A percentile compares a stretch with the other conserved stretches of the same genome.
Conservation (phyloP, 2,329 filamentous ascomycete genomes). For the Fusarium pilosicola region DNA sequence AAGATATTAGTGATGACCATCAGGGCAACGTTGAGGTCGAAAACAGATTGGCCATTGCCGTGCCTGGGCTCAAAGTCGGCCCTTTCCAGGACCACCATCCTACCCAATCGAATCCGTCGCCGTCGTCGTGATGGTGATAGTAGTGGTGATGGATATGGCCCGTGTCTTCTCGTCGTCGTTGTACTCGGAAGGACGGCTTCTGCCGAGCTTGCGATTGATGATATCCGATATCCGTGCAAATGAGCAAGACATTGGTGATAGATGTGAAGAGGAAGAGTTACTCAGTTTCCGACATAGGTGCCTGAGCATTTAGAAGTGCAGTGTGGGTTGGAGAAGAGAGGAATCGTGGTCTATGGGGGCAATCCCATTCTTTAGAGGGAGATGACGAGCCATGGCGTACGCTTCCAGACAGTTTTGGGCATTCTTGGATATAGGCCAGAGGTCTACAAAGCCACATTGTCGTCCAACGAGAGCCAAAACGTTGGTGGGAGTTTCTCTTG, state of each 20-base stretch:
- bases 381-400: slow-evolving; percentile 6
- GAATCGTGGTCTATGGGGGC: neutral
- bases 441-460: neutral
- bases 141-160: slow-evolving; percentile 33
- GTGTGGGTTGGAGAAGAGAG: neutral
- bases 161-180: slow-evolving; percentile 20
- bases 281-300: slow-evolving; percentile 6
- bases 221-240: slow-evolving; percentile 33
- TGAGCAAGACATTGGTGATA: slow-evolving; percentile 29
- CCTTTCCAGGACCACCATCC: slow-evolving; percentile 13
- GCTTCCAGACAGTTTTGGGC: neutral
- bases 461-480: neutral
- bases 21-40: slow-evolving; percentile 33
- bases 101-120: slow-evolving; percentile 10
- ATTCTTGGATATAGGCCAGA: neutral
- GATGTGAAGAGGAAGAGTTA: neutral
- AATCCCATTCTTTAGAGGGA: slow-evolving; percentile 6
- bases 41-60: slow-evolving; percentile 20
- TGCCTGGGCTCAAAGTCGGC: neutral
- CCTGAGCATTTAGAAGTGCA: neutral
- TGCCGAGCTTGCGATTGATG: slow-evolving; percentile 32
- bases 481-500: slow-evolving; percentile 1
- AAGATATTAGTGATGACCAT: slow-evolving; percentile 34
- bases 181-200: slow-evolving; percentile 19
- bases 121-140: slow-evolving; percentile 29